Evolutionary conservation across 768 basidiomycete species (phyloP).

Genomic region (Termitomyces sp.): DNA sequence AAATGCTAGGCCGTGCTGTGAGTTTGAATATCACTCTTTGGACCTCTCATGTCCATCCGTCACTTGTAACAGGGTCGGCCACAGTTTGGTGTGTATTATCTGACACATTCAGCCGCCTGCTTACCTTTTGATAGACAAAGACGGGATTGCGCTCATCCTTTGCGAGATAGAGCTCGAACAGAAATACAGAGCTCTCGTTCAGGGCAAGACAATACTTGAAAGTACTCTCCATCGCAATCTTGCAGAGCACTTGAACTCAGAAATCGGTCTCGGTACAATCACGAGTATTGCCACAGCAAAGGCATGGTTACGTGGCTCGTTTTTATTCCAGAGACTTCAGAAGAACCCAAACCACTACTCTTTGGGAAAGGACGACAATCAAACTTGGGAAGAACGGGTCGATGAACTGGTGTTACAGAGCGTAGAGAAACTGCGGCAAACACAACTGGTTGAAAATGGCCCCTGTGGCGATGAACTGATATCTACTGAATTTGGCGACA

Average conservation of each 20-base stretch:
- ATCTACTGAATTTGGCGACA: slow-evolving; percentile 75
- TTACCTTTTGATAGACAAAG: slow-evolving; percentile 49
- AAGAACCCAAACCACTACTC: slow-evolving; percentile 80
- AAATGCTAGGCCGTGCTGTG: slow-evolving; percentile 95
- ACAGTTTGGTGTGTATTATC: slow-evolving; percentile 63
- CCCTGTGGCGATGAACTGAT: slow-evolving; percentile 32
- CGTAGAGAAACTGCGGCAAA: slow-evolving; percentile 52
- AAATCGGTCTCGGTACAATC: slow-evolving; percentile 86
- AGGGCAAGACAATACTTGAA: slow-evolving; percentile 76
- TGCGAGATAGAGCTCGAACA: slow-evolving; percentile 68
- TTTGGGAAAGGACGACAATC: slow-evolving; percentile 46
- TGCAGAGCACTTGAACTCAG: slow-evolving; percentile 89
- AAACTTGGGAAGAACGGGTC: slow-evolving; percentile 66
- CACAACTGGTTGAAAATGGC: slow-evolving; percentile 51
- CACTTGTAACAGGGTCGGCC: slow-evolving; percentile 64
- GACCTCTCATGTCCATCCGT: background rate
- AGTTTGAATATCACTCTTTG: slow-evolving; percentile 16
- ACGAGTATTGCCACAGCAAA: slow-evolving; percentile 63
- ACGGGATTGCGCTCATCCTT: slow-evolving; percentile 79
- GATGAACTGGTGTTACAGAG: slow-evolving; percentile 72
- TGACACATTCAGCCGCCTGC: background rate
- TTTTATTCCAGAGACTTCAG: slow-evolving; percentile 80
- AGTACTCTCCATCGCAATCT: slow-evolving; percentile 81
- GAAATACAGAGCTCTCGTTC: slow-evolving; percentile 66
- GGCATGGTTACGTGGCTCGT: slow-evolving; percentile 80